Base-by-base conservation (phyloP, 441 rosid species). In the Arabidopsis hybrid region DNA sequence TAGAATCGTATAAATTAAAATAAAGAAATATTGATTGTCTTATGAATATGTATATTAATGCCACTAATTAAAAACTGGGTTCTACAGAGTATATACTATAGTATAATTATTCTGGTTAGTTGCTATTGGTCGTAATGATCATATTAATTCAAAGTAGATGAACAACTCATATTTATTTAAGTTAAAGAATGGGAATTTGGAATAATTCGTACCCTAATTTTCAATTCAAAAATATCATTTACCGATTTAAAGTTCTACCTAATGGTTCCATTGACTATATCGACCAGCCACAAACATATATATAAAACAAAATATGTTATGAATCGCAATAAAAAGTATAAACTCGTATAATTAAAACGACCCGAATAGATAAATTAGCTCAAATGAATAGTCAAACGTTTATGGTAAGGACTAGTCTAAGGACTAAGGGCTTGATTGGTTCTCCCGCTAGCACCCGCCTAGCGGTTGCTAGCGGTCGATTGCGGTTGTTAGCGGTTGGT, bases 121-220 rank as follows among this genome's bases (percentile, higher is more conserved):
- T 53, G 69, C 12, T 31, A 71, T 62, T 71, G 40, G 67, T 70
- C 49, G 61, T 61, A 53, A 36, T 53, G 63, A 42, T 53, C 70
- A 64, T 32, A 64, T 64, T 43, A 34, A 34, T 55, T 55, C 39
- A 55, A 63, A 64, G 71, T 45, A 64, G 76, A 21, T 63, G 76
- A 55, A 55, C 70, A 63, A 39, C 45, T 16, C 55, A 29, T 17
- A 12, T 53, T 53, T 18, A 11, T n/a, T 17, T 36, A 52, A 52
- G 38, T 43, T 72, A 52, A 51, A 62, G 21, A 40, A 42, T 40
- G 16, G 39, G 21, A 29, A 31, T 16, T 50, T 71, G 42, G 69
- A 60, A 71, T 50, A 50, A 49, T 60, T 71, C 67, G 8, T 26
- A 62, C 76, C 31, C 7, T 55, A 61, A n/a, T 34, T 43, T 46